phyloP scores from a whole-genome alignment of 2,329 filamentous ascomycete genomes.

The Didymella sp. region DNA sequence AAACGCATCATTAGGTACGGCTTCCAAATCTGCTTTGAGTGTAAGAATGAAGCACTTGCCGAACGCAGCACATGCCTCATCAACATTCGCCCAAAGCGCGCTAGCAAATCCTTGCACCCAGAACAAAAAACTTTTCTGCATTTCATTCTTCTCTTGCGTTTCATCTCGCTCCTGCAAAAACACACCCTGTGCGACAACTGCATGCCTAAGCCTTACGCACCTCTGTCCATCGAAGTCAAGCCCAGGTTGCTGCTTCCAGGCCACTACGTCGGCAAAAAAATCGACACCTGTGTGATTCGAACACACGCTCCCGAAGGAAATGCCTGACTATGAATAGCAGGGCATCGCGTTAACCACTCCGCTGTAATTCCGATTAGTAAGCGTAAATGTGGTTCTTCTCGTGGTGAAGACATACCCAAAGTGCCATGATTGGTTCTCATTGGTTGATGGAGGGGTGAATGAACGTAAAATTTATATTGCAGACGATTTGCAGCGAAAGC shows the following conservation, averaged over 20 bases:
- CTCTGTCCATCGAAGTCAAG: neutral
- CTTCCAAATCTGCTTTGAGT: too few species aligned
- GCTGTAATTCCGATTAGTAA: neutral
- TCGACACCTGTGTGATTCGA: conserved; percentile 41
- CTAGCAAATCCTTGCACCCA: neutral
- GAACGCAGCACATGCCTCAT: neutral
- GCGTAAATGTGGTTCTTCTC: conserved; percentile 6
- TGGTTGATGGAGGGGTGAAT: neutral
- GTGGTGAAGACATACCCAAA: conserved; percentile 12
- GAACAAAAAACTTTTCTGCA: neutral
- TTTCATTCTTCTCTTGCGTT: neutral
- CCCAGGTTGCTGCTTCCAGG: neutral
- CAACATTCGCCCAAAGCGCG: neutral
- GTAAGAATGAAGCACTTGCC: neutral
- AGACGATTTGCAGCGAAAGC: too few species aligned
- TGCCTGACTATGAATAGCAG: conserved; percentile 23
- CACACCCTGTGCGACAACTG: too few species aligned
- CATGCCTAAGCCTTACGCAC: neutral
- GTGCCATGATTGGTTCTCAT: conserved; percentile 18
- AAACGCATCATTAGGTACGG: too few species aligned
- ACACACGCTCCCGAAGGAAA: conserved; percentile 41
- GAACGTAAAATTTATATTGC: neutral
- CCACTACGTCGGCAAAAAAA: conserved; percentile 5
- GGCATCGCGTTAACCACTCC: conserved; percentile 25
- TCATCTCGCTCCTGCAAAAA: neutral